Base-by-base conservation (phyloP, 192 early-diverging fungal genomes). In the Backusella westeae region DNA sequence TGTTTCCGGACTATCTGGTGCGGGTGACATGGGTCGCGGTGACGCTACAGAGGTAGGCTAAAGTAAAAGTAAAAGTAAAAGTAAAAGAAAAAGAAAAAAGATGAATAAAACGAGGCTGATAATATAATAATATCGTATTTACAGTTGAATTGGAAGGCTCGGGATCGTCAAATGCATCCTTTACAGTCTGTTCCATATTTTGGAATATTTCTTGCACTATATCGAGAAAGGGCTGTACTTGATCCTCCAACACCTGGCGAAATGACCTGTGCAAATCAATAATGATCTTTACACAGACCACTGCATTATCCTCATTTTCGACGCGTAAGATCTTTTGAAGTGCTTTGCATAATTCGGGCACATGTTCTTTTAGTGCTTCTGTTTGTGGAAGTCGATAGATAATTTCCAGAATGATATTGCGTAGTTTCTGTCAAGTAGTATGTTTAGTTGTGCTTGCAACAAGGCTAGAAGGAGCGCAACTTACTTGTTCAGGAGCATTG, bases 221-320 rank as follows among this genome's bases (percentile, higher is more conserved):
- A 32, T 96, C 93, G 34, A 99, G 90, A 74, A 99, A 98, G 4
- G 93, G 90, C 73, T 95, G 90, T 0, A 97, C 94, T 74, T 95
- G 88, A 69, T 92, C 92, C 80, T 98, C 96, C 19, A 98, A 85
- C 17, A 89, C 78, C 41, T 90, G 79, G 49, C 94, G 93, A 79
- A 92, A 97, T 39, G 87, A 89, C 75, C 96, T 94, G 80, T 99
- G 96, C 70, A 99, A 86, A 72, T 99, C 98, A 72, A 96, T 94
- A 71, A 99, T 94, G 42, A 97, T 94, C 81, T 98, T 98, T 29
- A 99, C 84, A 77, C 93, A 93, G 1, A 96, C 86, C 9, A 95
- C 93, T 14, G 93, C 97, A 75, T 98, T 99, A 17, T 99, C 98
- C 80, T 99, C 98, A 77, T 99, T 98, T 78, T 99, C 98, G 23